Conservation (phyloP, 2,329 filamentous ascomycete species). For the Gaeumannomyces sp. region DNA sequence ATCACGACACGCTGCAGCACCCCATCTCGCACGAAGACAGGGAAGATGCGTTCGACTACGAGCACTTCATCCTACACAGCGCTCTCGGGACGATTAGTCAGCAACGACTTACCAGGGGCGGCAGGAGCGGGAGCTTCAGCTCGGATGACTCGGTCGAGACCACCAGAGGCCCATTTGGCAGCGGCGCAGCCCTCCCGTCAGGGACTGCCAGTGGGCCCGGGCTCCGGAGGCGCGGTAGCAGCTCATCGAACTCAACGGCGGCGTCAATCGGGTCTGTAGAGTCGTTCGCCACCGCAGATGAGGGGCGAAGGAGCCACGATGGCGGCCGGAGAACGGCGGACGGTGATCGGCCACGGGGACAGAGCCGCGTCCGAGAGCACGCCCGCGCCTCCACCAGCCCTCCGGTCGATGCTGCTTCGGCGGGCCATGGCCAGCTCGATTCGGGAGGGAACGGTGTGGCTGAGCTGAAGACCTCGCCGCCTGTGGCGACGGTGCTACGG, state of each 20-base stretch:
- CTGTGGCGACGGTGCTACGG: conserved; percentile 29
- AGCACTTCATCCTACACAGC: conserved; percentile 91
- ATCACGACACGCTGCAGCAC: conserved; percentile 54
- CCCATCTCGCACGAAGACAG: conserved; percentile 82
- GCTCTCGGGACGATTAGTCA: conserved; percentile 73
- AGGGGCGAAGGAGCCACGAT: conserved; percentile 34
- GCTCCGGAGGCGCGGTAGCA: conserved; percentile 14
- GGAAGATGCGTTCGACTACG: conserved; percentile 92
- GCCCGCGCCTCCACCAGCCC: background rate
- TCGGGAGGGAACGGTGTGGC: background rate
- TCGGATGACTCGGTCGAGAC: conserved; percentile 59
- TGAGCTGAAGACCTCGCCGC: conserved; percentile 8
- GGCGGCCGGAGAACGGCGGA: conserved; percentile 6
- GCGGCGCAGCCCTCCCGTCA: background rate
- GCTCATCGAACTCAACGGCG: conserved; percentile 18
- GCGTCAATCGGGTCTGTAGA: conserved; percentile 38
- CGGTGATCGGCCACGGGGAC: conserved; percentile 2
- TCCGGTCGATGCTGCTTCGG: background rate
- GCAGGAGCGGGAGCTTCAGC: conserved; percentile 46
- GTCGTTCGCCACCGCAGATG: conserved; percentile 51
- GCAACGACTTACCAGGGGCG: conserved; percentile 37
- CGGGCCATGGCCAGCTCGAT: background rate
- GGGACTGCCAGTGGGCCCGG: conserved; percentile 13
- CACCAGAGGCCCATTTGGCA: conserved; percentile 40
- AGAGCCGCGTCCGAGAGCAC: background rate